Conservation (phyloP, 805 yeast species). For the Geotrichum ghanense region DNA sequence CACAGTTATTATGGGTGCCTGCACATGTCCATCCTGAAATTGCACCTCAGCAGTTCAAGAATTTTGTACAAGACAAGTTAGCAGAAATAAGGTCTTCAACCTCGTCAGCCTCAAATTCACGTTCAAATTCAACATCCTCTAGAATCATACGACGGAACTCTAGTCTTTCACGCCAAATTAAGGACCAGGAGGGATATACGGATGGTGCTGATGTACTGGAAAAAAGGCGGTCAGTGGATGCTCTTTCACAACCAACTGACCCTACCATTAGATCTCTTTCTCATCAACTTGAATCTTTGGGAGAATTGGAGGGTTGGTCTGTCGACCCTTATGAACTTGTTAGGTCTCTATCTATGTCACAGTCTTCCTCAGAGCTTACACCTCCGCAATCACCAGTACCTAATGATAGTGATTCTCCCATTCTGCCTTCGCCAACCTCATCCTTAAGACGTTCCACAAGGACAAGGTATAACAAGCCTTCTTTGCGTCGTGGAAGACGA, state of each 20-base stretch:
- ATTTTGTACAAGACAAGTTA: constrained; percentile 29
- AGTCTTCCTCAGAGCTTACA: neutral
- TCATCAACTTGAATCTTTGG: constrained; percentile 59
- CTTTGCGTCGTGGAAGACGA: constrained; percentile 8
- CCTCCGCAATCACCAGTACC: constrained; percentile 7
- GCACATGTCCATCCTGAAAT: constrained; percentile 88
- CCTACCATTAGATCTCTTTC: constrained; percentile 32
- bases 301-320: constrained; percentile 47
- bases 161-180: constrained; percentile 25
- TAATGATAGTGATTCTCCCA: constrained; percentile 17
- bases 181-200: constrained; percentile 22
- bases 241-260: constrained; percentile 2
- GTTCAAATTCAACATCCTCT: neutral
- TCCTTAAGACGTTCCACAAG: constrained; percentile 17
- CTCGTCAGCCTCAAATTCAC: neutral
- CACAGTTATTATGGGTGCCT: constrained; percentile 81
- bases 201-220: constrained; percentile 26
- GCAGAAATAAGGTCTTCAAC: constrained; percentile 22
- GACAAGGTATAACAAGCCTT: constrained; percentile 14
- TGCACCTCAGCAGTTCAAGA: constrained; percentile 70
- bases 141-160: constrained; percentile 16
- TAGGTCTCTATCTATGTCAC: constrained; percentile 45
- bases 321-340: constrained; percentile 78
- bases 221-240: constrained; percentile 9
- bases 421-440: constrained; percentile 12